Percentiles rank a stretch among this genome's conserved stretches.
These are phyloP conservation scores for Amanita muscaria DNA, from an alignment of 768 basidiomycete species.

Conservation along the genomic window DNA sequence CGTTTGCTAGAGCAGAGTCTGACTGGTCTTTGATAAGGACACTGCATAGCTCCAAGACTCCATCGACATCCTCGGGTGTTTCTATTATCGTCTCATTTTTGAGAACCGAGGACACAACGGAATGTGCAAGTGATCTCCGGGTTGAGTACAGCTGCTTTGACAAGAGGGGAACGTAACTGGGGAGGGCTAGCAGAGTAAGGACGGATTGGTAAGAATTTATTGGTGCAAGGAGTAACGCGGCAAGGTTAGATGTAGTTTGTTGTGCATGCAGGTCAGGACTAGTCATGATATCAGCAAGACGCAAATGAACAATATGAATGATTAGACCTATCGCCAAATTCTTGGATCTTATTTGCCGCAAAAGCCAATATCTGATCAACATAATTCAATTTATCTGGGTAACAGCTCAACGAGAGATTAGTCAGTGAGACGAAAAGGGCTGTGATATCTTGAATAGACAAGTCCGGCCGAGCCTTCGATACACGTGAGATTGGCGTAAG, in stretches of 20 bases:
- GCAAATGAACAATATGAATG: no score
- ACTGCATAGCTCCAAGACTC: conserved; percentile 86
- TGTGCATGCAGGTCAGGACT: conserved; percentile 86
- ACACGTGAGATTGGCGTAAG: background rate
- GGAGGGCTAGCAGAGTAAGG: conserved; percentile 93
- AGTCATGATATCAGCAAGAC: conserved; percentile 2
- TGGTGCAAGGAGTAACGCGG: conserved; percentile 84
- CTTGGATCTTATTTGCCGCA: conserved; percentile 77
- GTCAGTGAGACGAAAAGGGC: conserved; percentile 92
- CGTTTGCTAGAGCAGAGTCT: conserved; percentile 30
- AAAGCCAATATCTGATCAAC: conserved; percentile 94
- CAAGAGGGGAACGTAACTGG: conserved; percentile 79
- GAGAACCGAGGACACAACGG: conserved; percentile 86
- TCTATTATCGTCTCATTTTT: conserved; percentile 97
- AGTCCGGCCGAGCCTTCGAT: conserved; percentile 83
- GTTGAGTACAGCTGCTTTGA: conserved; percentile 83
- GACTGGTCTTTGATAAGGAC: conserved; percentile 85
- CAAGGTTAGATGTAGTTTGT: conserved; percentile 84
- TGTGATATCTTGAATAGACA: conserved; percentile 96
- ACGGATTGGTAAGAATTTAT: conserved; percentile 96
- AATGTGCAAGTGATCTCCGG: conserved; percentile 87
- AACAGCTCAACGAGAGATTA: conserved; percentile 92
- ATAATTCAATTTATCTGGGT: conserved; percentile 94
- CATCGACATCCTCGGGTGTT: conserved; percentile 87
- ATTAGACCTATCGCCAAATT: conserved; percentile 82